A percentile compares a stretch with the other conserved stretches of the same genome.
Conservation (phyloP, 352 stramenopile species). For the Phytopythium montanum region DNA sequence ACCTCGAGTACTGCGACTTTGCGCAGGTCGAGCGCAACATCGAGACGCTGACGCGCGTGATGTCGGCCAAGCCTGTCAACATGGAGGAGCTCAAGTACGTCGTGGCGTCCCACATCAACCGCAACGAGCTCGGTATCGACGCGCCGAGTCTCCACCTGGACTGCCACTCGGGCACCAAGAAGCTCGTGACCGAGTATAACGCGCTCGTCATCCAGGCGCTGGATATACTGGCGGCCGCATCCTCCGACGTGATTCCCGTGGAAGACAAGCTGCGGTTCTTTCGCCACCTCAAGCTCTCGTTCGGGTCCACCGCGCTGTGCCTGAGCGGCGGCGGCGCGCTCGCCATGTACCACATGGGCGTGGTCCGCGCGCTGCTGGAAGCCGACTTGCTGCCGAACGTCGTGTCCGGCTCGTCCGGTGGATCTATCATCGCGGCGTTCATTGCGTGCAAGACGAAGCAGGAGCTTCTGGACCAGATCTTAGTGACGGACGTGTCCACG, state of each 20-base stretch:
- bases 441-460: conserved; percentile 82
- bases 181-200: conserved; percentile 52
- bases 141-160: conserved; percentile 46
- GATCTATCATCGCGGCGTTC: conserved; percentile 87
- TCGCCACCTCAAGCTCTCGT: conserved; percentile 63
- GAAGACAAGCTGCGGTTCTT: conserved; percentile 55
- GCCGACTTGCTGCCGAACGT: conserved; percentile 88
- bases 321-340: conserved; percentile 89
- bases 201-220: conserved; percentile 37
- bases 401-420: conserved; percentile 91
- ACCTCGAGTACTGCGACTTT: conserved; percentile 65
- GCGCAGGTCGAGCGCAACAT: conserved; percentile 40
- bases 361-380: conserved; percentile 87
- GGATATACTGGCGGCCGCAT: conserved; percentile 29
- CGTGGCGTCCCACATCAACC: conserved; percentile 55
- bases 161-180: conserved; percentile 61
- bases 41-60: conserved; percentile 24
- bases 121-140: conserved; percentile 62
- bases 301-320: conserved; percentile 90
- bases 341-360: conserved; percentile 94
- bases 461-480: conserved; percentile 57
- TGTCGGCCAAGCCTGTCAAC: conserved; percentile 25
- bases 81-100: conserved; percentile 57
- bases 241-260: conserved; percentile 26
- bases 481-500: conserved; percentile 58